These are phyloP conservation scores for Collybiopsis luxurians DNA, from an alignment of 768 basidiomycete genomes.

Conservation along the genomic window DNA sequence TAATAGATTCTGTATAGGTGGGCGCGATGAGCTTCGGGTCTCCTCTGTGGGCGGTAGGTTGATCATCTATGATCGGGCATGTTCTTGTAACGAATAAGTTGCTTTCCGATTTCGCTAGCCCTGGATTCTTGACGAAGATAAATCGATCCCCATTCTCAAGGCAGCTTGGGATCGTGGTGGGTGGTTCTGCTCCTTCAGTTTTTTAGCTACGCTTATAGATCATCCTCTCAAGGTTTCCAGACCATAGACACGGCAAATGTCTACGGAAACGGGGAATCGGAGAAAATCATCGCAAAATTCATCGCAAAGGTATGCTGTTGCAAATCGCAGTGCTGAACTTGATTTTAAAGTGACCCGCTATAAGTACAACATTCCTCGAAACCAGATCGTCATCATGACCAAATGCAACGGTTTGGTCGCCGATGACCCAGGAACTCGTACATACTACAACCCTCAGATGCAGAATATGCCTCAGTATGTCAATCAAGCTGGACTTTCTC, in stretches of 20 bases:
- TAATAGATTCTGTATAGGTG: slow-evolving; percentile 11
- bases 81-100: background rate
- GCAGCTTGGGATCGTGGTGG: slow-evolving; percentile 38
- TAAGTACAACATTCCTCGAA: slow-evolving; percentile 22
- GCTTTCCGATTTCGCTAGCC: slow-evolving; percentile 15
- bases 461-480: slow-evolving; percentile 12
- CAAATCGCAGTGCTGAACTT: slow-evolving; percentile 9
- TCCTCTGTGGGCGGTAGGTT: slow-evolving; percentile 14
- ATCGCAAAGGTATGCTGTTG: slow-evolving; percentile 26
- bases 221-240: slow-evolving; percentile 20
- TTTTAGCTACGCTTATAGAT: too few species aligned
- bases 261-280: slow-evolving; percentile 38
- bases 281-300: slow-evolving; percentile 40
- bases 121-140: slow-evolving; percentile 51
- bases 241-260: slow-evolving; percentile 36
- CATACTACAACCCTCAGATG: background rate
- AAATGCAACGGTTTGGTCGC: slow-evolving; percentile 19
- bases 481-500: slow-evolving; percentile 21
- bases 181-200: too few species aligned
- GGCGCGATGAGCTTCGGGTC: slow-evolving; percentile 23
- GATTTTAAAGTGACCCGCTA: background rate
- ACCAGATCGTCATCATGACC: slow-evolving; percentile 11
- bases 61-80: background rate
- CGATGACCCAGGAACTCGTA: background rate
- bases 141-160: slow-evolving; percentile 42